Base-by-base conservation (phyloP, 306 rosid genomes). In the Sechiopsis laciniata region DNA sequence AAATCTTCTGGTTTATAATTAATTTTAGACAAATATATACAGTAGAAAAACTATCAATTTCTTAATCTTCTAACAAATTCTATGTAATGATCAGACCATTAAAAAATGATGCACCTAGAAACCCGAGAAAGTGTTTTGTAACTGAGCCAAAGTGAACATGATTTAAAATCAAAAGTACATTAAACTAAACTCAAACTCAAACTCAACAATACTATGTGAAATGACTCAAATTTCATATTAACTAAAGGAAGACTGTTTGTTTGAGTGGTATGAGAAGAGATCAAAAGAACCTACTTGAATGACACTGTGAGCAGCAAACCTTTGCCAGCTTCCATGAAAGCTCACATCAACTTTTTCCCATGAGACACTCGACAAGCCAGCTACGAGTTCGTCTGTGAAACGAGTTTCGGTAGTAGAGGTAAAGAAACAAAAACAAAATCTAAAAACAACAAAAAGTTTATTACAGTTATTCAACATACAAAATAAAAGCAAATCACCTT, bases 301-400 rank as follows among this genome's bases (percentile, higher is more conserved):
- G 76, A 93, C 75, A 83, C 96, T 93, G 98, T 32, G 37, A 78
- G 98, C 93, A 82, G 96, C 93, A 86, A 85, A 88, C 76, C 88
- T 84, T 26, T 76, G 83, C 63, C 80, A 88, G 85, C 87, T 80
- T 72, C 86, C 72, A 72, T 83, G 98, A 71, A 93, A 93, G 82
- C 96, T 93, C 81, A 93, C 97, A 85, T 93, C 98, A 77, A 90
- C 84, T 78, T 93, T 93, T 76, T 93, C 91, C 37, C 37, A 32
- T 2, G 37, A 32, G 3, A 32, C 37, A 32, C 5, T 2, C 37
- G 37, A 32, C 5, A 32, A 32, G 37, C 37, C 37, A 32, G 37
- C 4, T 32, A 32, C 37, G 37, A 32, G 37, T 32, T 32, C 37
- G 4, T 32, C 37, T 32, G 5, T 5, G 37, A 32, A 32, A 32